Conservation (phyloP, 805 yeast genomes). For the Candida gorgasii region DNA sequence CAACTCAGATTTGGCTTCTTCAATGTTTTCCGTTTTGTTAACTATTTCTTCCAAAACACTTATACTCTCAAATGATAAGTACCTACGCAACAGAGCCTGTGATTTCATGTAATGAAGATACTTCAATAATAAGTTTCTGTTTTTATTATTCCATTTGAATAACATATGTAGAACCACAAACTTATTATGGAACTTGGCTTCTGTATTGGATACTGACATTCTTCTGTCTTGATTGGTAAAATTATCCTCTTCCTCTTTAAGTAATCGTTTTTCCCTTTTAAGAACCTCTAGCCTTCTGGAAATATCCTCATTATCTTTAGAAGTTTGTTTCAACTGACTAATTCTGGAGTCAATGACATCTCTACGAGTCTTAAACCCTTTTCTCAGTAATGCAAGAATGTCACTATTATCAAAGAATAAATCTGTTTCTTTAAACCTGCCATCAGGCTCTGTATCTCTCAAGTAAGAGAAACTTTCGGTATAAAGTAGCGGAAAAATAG, state of each 20-base stretch:
- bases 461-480: constrained; percentile 71
- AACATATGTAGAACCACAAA: constrained; percentile 40
- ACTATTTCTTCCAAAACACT: constrained; percentile 34
- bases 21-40: constrained; percentile 18
- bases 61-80: constrained; percentile 36
- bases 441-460: constrained; percentile 49
- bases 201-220: constrained; percentile 9
- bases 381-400: constrained; percentile 27
- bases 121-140: constrained; percentile 33
- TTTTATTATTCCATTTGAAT: constrained; percentile 42
- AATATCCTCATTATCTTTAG: constrained; percentile 10
- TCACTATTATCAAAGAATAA: constrained; percentile 27
- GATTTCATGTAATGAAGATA: constrained; percentile 40
- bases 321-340: constrained; percentile 21
- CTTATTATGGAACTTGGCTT: constrained; percentile 34
- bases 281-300: constrained; percentile 22
- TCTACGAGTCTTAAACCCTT: constrained; percentile 30
- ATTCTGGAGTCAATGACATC: constrained; percentile 28
- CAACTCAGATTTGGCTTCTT: constrained; percentile 10
- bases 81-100: constrained; percentile 26
- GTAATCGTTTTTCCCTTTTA: constrained; percentile 18
- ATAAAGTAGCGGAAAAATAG: constrained; percentile 60
- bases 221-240: constrained; percentile 13
- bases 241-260: constrained; percentile 9
- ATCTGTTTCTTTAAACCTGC: constrained; percentile 15